Conservation (phyloP, 2,329 filamentous ascomycete genomes). For the Immersiporthe knoxdaviesiana region DNA sequence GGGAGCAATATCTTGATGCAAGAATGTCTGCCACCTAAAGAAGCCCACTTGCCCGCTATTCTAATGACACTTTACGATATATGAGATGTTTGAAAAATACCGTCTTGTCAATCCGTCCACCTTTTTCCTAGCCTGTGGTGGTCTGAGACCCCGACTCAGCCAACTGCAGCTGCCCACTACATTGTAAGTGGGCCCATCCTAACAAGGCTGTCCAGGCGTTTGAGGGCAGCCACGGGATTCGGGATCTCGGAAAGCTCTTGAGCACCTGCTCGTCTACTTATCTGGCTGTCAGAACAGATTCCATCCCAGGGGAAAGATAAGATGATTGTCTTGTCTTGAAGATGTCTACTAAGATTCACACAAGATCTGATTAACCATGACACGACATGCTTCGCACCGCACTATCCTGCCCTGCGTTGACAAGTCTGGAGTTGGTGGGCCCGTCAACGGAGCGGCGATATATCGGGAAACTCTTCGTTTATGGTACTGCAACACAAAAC, state of each 20-base stretch:
- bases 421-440: constrained; percentile 40
- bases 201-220: constrained; percentile 32
- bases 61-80: background rate
- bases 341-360: background rate
- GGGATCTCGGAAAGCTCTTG: constrained; percentile 52
- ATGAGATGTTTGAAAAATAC: background rate
- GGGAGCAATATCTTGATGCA: background rate
- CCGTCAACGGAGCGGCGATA: constrained; percentile 53
- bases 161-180: background rate
- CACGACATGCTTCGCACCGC: constrained; percentile 43
- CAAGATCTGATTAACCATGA: constrained; percentile 38
- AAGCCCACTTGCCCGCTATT: background rate
- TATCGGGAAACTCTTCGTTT: constrained; percentile 58
- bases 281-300: background rate
- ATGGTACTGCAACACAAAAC: no score
- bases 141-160: no score
- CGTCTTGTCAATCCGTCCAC: background rate
- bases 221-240: constrained; percentile 48
- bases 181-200: background rate
- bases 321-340: no score
- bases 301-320: background rate
- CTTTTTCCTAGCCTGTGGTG: no score
- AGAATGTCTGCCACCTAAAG: background rate
- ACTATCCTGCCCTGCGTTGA: constrained; percentile 41
- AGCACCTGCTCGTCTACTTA: constrained; percentile 40